Percentiles rank a stretch among this genome's conserved stretches.
Conservation (phyloP, 768 basidiomycete genomes). For the Ephemerocybe angulata region DNA sequence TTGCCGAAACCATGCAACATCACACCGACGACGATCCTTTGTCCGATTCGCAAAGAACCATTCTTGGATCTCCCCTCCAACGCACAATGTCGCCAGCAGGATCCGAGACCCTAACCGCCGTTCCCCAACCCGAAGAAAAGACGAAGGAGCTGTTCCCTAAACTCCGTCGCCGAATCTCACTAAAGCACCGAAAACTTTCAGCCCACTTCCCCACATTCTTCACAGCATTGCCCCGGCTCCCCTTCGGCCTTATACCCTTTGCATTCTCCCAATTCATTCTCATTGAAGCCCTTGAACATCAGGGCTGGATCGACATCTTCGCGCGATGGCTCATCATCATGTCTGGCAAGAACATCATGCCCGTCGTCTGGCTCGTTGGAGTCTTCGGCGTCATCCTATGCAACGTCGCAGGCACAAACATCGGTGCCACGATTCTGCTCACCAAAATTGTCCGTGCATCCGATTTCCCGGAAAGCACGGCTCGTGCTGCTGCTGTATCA, state of each 20-base stretch:
- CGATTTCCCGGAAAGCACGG: conserved; percentile 28
- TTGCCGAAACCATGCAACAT: background rate
- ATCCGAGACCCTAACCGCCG: background rate
- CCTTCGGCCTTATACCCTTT: conserved; percentile 82
- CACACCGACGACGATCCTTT: background rate
- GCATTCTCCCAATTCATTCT: conserved; percentile 95
- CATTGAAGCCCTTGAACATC: conserved; percentile 74
- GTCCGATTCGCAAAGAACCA: background rate
- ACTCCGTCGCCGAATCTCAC: background rate
- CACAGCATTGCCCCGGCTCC: conserved; percentile 65
- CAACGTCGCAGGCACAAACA: conserved; percentile 85
- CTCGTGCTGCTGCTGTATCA: conserved; percentile 62
- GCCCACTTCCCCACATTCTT: conserved; percentile 67
- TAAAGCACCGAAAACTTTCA: conserved; percentile 16
- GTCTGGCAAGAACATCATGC: conserved; percentile 38
- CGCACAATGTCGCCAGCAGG: background rate
- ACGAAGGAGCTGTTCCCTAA: background rate
- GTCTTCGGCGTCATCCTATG: conserved; percentile 71
- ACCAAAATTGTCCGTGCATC: conserved; percentile 67
- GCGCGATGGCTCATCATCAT: conserved; percentile 58
- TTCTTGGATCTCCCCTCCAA: background rate
- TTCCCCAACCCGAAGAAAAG: background rate
- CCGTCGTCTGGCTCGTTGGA: conserved; percentile 65
- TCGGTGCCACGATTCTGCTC: conserved; percentile 86
- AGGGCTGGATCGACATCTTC: conserved; percentile 88